Evolutionary conservation across 2,329 filamentous ascomycete species (phyloP).

Genomic region (Huntiella bhutanensis): DNA sequence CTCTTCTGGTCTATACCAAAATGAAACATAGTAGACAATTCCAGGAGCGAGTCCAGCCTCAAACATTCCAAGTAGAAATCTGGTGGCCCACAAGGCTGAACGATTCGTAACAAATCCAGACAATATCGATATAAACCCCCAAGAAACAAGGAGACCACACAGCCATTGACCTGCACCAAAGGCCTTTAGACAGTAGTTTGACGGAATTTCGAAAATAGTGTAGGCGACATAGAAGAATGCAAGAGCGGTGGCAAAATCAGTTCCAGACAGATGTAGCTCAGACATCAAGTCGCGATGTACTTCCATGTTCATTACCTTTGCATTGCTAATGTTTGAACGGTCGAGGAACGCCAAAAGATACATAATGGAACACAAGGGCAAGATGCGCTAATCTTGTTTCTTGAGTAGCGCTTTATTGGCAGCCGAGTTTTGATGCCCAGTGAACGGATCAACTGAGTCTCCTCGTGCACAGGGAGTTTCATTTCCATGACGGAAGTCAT

Average conservation of each 20-base stretch:
- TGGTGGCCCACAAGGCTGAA: slow-evolving; percentile 42
- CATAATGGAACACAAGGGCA: slow-evolving; percentile 43
- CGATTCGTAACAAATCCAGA: slow-evolving; percentile 46
- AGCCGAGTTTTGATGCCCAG: background rate
- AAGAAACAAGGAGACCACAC: slow-evolving; percentile 45
- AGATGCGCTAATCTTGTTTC: slow-evolving; percentile 43
- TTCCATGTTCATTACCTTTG: slow-evolving; percentile 43
- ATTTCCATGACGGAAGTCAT: too few species aligned
- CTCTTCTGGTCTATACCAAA: slow-evolving; percentile 56
- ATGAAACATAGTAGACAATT: slow-evolving; percentile 48
- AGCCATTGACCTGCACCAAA: slow-evolving; percentile 45
- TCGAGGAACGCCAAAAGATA: slow-evolving; percentile 52
- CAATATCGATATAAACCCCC: slow-evolving; percentile 48
- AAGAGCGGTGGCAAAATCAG: slow-evolving; percentile 40
- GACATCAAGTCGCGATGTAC: slow-evolving; percentile 42
- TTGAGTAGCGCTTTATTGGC: slow-evolving; percentile 25
- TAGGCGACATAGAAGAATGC: slow-evolving; percentile 44
- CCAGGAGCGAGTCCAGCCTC: slow-evolving; percentile 56
- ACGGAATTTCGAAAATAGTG: slow-evolving; percentile 42
- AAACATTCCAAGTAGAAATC: slow-evolving; percentile 47
- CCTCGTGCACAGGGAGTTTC: too few species aligned
- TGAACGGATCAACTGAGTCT: background rate
- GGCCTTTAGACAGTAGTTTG: slow-evolving; percentile 47
- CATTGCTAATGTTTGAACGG: slow-evolving; percentile 50
- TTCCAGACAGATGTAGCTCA: slow-evolving; percentile 40